Evolutionary conservation across 371 early-diverging fungal genomes (phyloP).

Genomic region (Mucor piriformis): DNA sequence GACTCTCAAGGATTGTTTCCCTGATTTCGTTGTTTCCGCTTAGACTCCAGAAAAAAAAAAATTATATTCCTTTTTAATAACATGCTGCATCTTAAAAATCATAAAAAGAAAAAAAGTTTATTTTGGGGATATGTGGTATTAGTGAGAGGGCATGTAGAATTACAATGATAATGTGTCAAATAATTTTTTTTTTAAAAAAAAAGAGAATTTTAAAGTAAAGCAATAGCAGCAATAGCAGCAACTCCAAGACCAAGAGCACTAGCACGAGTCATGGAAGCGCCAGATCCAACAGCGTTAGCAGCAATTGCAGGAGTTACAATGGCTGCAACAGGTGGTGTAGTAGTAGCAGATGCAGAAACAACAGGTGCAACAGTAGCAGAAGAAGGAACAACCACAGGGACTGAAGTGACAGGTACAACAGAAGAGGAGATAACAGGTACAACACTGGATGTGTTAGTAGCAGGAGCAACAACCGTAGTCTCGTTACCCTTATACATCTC

Average conservation of each 20-base stretch:
- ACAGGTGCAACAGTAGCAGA: not conserved
- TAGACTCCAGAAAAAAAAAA: not conserved
- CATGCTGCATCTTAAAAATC: not conserved
- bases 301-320: conserved; percentile 1
- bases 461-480: conserved; percentile 8
- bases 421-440: not conserved
- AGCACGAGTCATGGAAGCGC: conserved; percentile 14
- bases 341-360: conserved; percentile 5
- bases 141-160: too few species aligned
- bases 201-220: conserved; percentile 15
- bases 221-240: conserved; percentile 15
- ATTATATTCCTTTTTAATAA: too few species aligned
- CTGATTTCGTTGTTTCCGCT: conserved; percentile 42
- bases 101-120: not conserved
- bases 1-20: conserved; percentile 81
- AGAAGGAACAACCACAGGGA: conserved; percentile 9
- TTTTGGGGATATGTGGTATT: not conserved
- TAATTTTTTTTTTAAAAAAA: not conserved
- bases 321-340: conserved; percentile 10
- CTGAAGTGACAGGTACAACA: conserved; percentile 1
- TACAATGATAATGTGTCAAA: not conserved
- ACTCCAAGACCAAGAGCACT: conserved; percentile 18
- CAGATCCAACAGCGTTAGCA: conserved; percentile 5
- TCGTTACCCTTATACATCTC: conserved; percentile 31
- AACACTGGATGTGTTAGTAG: not conserved